Percentiles rank a stretch among this genome's conserved stretches.
phyloP scores from a whole-genome alignment of 2,329 filamentous ascomycete species.

The Bisporella sp. region DNA sequence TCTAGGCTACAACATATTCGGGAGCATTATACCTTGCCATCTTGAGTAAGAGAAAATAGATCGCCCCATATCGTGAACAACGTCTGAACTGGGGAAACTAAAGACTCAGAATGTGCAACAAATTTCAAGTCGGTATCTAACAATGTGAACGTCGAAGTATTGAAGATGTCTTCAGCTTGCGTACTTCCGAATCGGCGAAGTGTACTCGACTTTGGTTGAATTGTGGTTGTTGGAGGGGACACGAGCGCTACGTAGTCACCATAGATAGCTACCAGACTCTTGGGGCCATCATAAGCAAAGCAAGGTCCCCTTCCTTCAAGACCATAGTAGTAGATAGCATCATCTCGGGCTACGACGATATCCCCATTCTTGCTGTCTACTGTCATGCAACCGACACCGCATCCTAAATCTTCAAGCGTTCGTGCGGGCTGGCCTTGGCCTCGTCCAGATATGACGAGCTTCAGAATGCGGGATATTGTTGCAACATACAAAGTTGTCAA shows the following conservation, averaged over 20 bases:
- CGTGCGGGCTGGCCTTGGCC: slow-evolving; percentile 86
- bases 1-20: slow-evolving; percentile 17
- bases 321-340: slow-evolving; percentile 92
- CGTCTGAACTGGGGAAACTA: slow-evolving; percentile 72
- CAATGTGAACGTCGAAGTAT: slow-evolving; percentile 80
- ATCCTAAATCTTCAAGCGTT: slow-evolving; percentile 82
- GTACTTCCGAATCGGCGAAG: slow-evolving; percentile 66
- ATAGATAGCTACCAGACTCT: slow-evolving; percentile 72
- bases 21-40: slow-evolving; percentile 65
- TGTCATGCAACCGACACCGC: slow-evolving; percentile 92
- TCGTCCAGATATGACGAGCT: slow-evolving; percentile 77
- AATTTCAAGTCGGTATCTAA: slow-evolving; percentile 89
- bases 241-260: slow-evolving; percentile 83
- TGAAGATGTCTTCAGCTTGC: slow-evolving; percentile 72
- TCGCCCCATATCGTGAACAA: slow-evolving; percentile 88
- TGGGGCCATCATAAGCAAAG: slow-evolving; percentile 85
- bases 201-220: slow-evolving; percentile 45
- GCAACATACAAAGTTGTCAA: slow-evolving; percentile 82
- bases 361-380: slow-evolving; percentile 73
- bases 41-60: slow-evolving; percentile 80
- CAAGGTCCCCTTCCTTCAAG: slow-evolving; percentile 78
- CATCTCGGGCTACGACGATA: slow-evolving; percentile 85
- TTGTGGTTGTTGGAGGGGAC: slow-evolving; percentile 58
- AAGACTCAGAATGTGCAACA: slow-evolving; percentile 79
- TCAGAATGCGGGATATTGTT: slow-evolving; percentile 82